Conservation (phyloP, 2,329 filamentous ascomycete species). For the Apiospora arundinis region DNA sequence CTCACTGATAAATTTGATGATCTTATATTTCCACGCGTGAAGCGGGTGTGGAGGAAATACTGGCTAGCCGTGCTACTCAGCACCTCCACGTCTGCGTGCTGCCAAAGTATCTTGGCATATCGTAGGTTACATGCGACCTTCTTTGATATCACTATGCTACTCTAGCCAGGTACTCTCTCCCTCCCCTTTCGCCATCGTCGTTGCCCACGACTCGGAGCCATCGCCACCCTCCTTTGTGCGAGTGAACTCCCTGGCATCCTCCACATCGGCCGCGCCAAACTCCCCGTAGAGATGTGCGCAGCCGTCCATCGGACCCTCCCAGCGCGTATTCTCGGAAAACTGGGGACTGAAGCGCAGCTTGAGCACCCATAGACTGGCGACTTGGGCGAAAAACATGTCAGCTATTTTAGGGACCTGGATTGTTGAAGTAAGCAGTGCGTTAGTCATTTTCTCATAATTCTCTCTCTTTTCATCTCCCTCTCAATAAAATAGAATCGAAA, state of each 20-base stretch:
- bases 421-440: not conserved
- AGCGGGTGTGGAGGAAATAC: too few species aligned
- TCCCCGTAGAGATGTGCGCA: slow-evolving; percentile 67
- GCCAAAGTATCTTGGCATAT: not conserved
- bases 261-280: slow-evolving; percentile 60
- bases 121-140: not conserved
- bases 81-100: not conserved
- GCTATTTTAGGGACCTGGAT: slow-evolving; percentile 39
- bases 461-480: too few species aligned
- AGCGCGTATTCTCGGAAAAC: slow-evolving; percentile 53
- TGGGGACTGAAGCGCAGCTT: slow-evolving; percentile 55
- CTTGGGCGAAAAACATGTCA: slow-evolving; percentile 38
- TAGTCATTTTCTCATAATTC: not conserved
- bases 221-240: slow-evolving; percentile 27
- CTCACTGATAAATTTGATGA: too few species aligned
- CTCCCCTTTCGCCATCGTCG: slow-evolving; percentile 45
- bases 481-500: too few species aligned
- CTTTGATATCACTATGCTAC: not conserved
- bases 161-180: slow-evolving; percentile 45
- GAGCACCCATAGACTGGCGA: slow-evolving; percentile 36
- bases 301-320: slow-evolving; percentile 55
- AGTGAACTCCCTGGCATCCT: slow-evolving; percentile 52
- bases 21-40: too few species aligned
- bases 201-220: slow-evolving; percentile 53
- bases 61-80: not conserved